Base-by-base conservation (phyloP, 768 basidiomycete genomes). In the Postia placenta region DNA sequence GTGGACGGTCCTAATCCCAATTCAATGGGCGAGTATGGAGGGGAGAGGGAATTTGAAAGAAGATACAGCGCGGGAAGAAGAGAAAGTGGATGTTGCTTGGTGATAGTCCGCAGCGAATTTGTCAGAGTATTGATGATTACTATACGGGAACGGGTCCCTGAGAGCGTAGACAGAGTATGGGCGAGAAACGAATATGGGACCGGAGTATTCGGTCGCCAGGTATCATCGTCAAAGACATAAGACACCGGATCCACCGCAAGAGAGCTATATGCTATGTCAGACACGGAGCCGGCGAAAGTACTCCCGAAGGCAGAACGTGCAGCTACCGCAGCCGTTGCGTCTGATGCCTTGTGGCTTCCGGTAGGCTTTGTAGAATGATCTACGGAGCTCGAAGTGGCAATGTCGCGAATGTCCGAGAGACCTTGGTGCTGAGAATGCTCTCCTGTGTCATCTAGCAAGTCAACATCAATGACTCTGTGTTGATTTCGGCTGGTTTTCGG, bases 41-140 rank as follows among this genome's bases (percentile, higher is more conserved):
- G 87, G 1, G 80, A 74, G 28, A 92, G 73, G 19, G 86, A 78
- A 63, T 92, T 93, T 11, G 90, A 90, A 26, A 92, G 70, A 19
- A 92, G 78, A 62, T 92, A 92, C 5, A 92, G 67, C 28, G 87
- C 74, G n/a, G 87, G 76, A 40, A 86, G 68, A 38, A 95, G 75
- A 35, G 88, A 85, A 19, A 72, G 47, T 0, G 87, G 78, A 57
- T 92, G 80, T 56, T 81, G 76, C 33, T 69, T 62, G 52, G 82
- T 73, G 45, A 95, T 74, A 19, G 79, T 74, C 24, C 86, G 82
- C 7, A 95, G 65, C 24, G 85, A 74, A 57, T 94, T 95, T 30
- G 83, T 84, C 48, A 90, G 66, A 15, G 74, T 75, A 58, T 85
- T 80, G 51, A 81, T 63, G 47, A 91, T 90, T 27, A 70, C 61